Evolutionary conservation across 192 early-diverging fungal genomes (phyloP).

Genomic region (Neocallimastix lanati): DNA sequence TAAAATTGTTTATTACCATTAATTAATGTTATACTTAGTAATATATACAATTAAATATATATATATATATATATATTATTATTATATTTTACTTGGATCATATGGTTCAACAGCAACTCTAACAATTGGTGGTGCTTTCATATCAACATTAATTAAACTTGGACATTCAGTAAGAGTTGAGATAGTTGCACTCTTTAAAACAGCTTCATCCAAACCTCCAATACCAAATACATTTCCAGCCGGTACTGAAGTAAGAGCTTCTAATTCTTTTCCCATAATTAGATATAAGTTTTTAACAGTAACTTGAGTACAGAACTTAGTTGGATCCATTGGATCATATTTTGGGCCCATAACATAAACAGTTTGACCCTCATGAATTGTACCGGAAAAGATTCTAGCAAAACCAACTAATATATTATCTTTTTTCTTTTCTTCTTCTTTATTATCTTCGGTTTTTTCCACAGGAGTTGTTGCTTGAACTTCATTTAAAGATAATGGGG

Average conservation of each 20-base stretch:
- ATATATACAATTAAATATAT: no score
- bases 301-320: slow-evolving; percentile 35
- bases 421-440: slow-evolving; percentile 13
- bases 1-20: no score
- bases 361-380: slow-evolving; percentile 63
- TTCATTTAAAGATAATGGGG: slow-evolving; percentile 6
- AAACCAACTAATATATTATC: slow-evolving; percentile 71
- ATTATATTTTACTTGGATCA: slow-evolving; percentile 40
- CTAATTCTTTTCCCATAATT: slow-evolving; percentile 92
- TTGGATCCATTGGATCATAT: slow-evolving; percentile 45
- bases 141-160: slow-evolving; percentile 51
- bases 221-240: slow-evolving; percentile 97
- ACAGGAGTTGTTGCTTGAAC: background rate
- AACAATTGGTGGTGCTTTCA: slow-evolving; percentile 71
- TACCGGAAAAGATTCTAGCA: slow-evolving; percentile 82
- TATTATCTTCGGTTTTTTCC: slow-evolving; percentile 1
- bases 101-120: slow-evolving; percentile 87
- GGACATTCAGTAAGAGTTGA: slow-evolving; percentile 50
- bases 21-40: no score
- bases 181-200: slow-evolving; percentile 91
- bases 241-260: slow-evolving; percentile 58
- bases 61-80: background rate
- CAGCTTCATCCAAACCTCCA: slow-evolving; percentile 57
- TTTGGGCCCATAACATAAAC: slow-evolving; percentile 86
- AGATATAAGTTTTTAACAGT: slow-evolving; percentile 66